Evolutionary conservation across 2,329 filamentous ascomycete genomes (phyloP), one percentile per base, ranked within the genome.

Genomic region (Sarocladium strictum): DNA sequence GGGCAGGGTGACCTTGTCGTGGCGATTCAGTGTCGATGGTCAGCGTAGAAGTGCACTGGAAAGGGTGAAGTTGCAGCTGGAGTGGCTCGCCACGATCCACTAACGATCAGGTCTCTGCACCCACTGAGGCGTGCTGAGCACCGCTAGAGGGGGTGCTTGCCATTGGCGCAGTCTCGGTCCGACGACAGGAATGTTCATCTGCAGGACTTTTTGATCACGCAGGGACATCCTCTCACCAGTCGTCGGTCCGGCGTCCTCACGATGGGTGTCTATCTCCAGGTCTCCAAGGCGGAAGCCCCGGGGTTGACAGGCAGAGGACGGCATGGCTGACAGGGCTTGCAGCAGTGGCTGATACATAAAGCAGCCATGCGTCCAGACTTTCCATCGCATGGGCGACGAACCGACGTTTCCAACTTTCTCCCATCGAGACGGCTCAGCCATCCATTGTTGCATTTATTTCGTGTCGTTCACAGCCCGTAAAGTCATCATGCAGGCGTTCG

Each of bases 401-500:
- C 29, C 12, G 7, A 7, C 37, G 37, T 5, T 40, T 9, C 17
- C 17, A n/a, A n/a, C 15, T 6, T 15, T 19, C 15, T 40, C 37
- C 17, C 17, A n/a, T 19, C 17, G 4, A 10, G 7, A 23, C 17
- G 19, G 10, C 40, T 21, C 17, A 10, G 4, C 23, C 29, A 37
- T 17, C 49, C 14, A 6, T 24, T 29, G 4, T 24, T 4, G 14
- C 40, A 21, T 54, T 49, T 27, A 4, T 40, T 32, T 29, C 23
- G 3, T 21, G 19, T 49, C 41, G 21, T 19, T 51, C 15, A 24
- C 43, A 12, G 9, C 7, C 43, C 17, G 43, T n/a, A 12, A n/a
- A 37, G n/a, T n/a, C n/a, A n/a, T n/a, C 3, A 27, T 26, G 15
- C 15, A 43, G 43, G 29, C 56, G 12, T 60, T 55, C 49, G 41